These are phyloP conservation scores for Wickerhamiella vanderwaltii DNA, from an alignment of 805 yeast genomes.

Conservation along the genomic window DNA sequence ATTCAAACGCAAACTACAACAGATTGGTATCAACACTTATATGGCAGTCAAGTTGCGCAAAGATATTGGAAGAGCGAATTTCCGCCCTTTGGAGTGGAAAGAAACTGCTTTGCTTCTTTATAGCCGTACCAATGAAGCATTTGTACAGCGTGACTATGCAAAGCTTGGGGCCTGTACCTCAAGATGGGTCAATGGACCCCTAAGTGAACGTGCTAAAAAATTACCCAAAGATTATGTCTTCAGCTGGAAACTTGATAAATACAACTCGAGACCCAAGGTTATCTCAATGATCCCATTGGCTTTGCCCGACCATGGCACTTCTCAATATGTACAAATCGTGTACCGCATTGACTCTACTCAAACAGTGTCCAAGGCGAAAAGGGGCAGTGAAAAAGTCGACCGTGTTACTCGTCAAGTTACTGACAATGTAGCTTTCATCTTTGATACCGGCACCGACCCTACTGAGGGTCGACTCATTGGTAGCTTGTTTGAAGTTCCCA, in stretches of 20 bases:
- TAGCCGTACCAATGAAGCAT: constrained; percentile 68
- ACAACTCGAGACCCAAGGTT: constrained; percentile 60
- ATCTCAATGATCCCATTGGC: constrained; percentile 58
- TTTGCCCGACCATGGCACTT: constrained; percentile 40
- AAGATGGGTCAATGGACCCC: constrained; percentile 51
- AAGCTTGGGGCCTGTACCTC: constrained; percentile 37
- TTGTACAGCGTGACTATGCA: constrained; percentile 47
- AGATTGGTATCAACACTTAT: constrained; percentile 21
- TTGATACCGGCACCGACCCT: constrained; percentile 43
- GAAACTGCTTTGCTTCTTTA: constrained; percentile 69
- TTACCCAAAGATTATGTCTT: constrained; percentile 49
- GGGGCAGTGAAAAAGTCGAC: constrained; percentile 35
- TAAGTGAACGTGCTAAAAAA: constrained; percentile 38
- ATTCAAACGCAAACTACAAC: constrained; percentile 20
- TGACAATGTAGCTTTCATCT: constrained; percentile 49
- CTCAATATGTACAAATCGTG: constrained; percentile 43
- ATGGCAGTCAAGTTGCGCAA: constrained; percentile 23
- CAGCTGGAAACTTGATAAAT: constrained; percentile 66
- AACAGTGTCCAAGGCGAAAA: constrained; percentile 39
- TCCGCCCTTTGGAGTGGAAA: constrained; percentile 58
- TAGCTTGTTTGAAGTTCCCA: constrained; percentile 47
- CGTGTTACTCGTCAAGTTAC: constrained; percentile 41
- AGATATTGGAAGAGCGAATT: constrained; percentile 20
- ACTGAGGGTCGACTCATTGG: constrained; percentile 51
- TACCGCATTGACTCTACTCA: constrained; percentile 55